Conservation (phyloP, 352 stramenopile genomes). For the Phytophthora ohioensis region DNA sequence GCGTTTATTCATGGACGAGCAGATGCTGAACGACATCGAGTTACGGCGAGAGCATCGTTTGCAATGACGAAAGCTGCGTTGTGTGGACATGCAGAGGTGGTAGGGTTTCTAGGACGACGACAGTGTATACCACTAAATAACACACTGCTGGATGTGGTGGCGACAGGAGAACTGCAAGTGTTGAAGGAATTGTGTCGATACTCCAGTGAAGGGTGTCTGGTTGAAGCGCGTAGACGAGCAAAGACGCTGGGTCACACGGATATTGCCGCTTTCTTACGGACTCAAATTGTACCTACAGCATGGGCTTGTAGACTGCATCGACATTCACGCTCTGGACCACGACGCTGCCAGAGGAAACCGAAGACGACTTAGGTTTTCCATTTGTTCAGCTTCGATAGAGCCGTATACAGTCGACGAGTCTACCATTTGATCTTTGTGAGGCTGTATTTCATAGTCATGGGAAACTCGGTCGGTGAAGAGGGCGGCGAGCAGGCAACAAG, state of each 20-base stretch:
- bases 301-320: slow-evolving; percentile 39
- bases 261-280: slow-evolving; percentile 31
- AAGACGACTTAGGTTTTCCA: background rate
- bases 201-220: slow-evolving; percentile 42
- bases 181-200: slow-evolving; percentile 41
- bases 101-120: slow-evolving; percentile 32
- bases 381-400: no score
- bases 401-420: no score
- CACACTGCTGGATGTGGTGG: slow-evolving; percentile 42
- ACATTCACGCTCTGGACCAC: slow-evolving; percentile 31
- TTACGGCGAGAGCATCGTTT: slow-evolving; percentile 36
- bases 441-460: no score
- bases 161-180: slow-evolving; percentile 32
- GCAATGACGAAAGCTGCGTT: slow-evolving; percentile 41
- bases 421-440: no score
- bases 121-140: slow-evolving; percentile 36
- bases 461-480: no score
- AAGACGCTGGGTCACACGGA: slow-evolving; percentile 30
- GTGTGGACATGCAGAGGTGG: slow-evolving; percentile 36
- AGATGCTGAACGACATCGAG: slow-evolving; percentile 21
- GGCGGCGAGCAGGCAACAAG: no score
- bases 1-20: slow-evolving; percentile 22
- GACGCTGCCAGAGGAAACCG: slow-evolving; percentile 35
- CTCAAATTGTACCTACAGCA: slow-evolving; percentile 31
- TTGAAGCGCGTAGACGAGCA: slow-evolving; percentile 37